Evolutionary conservation across 257 asterid species (phyloP).

Genomic region (Rehmannia glutinosa): DNA sequence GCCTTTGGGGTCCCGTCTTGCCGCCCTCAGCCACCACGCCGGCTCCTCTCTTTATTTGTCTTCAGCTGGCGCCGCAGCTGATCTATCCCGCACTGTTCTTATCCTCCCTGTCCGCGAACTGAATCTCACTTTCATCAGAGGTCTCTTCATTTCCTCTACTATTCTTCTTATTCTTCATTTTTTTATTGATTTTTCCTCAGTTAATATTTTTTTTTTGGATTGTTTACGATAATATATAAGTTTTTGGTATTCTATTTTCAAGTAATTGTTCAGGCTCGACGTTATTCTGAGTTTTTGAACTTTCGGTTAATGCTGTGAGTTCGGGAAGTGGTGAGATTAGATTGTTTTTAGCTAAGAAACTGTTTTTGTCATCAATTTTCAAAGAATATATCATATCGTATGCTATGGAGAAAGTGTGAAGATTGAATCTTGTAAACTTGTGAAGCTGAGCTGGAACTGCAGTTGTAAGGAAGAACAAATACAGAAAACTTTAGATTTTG

Average conservation of each 20-base stretch:
- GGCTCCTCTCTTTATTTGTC: slow-evolving; percentile 57
- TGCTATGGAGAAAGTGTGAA: not conserved
- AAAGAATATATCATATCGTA: not conserved
- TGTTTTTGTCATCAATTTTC: not conserved
- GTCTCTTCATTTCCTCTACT: slow-evolving; percentile 31
- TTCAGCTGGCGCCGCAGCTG: slow-evolving; percentile 32
- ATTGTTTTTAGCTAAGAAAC: not conserved
- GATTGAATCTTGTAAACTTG: not conserved
- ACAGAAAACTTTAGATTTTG: not conserved
- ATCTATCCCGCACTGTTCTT: slow-evolving; percentile 75
- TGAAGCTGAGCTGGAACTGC: not conserved
- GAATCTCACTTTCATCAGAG: slow-evolving; percentile 61
- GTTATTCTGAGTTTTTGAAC: not conserved
- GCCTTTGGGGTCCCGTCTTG: slow-evolving; percentile 79
- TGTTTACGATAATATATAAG: not conserved
- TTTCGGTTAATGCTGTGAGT: not conserved
- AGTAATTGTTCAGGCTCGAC: not conserved
- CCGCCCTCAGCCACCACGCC: slow-evolving; percentile 80
- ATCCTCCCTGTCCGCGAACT: slow-evolving; percentile 76
- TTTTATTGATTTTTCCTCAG: not conserved
- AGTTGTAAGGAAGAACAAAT: not conserved
- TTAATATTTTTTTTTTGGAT: not conserved
- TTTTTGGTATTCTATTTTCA: not conserved
- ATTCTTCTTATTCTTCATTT: too few relatives aligned
- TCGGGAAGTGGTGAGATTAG: not conserved